Evolutionary conservation across 2,329 filamentous ascomycete genomes (phyloP).

Genomic region (Corynespora cassiicola): DNA sequence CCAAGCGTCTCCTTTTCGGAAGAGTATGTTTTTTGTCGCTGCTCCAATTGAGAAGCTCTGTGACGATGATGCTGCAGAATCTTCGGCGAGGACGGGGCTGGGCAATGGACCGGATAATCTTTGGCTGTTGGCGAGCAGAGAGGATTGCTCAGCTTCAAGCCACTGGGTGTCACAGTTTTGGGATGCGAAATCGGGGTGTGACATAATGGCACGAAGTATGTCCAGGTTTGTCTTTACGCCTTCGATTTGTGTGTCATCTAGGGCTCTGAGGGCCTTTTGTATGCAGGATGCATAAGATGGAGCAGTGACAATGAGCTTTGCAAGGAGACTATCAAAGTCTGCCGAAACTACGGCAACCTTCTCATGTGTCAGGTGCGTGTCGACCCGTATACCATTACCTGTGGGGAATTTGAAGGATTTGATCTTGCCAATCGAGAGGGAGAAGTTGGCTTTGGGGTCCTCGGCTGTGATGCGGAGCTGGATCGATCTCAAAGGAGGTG

Average conservation of each 20-base stretch:
- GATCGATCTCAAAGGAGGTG: slow-evolving; percentile 56
- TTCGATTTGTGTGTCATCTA: slow-evolving; percentile 61
- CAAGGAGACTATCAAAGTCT: slow-evolving; percentile 66
- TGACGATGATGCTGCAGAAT: slow-evolving; percentile 7
- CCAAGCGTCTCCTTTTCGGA: slow-evolving; percentile 67
- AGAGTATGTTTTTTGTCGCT: slow-evolving; percentile 52
- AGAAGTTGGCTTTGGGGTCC: slow-evolving; percentile 59
- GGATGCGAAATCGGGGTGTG: slow-evolving; percentile 56
- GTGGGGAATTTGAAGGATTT: slow-evolving; percentile 60
- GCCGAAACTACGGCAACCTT: slow-evolving; percentile 55
- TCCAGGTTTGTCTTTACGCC: slow-evolving; percentile 66
- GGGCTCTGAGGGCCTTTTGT: slow-evolving; percentile 60
- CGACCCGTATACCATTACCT: slow-evolving; percentile 65
- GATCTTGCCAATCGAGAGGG: slow-evolving; percentile 67
- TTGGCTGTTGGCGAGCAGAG: slow-evolving; percentile 43
- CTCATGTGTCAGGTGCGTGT: slow-evolving; percentile 59
- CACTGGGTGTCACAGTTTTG: slow-evolving; percentile 63
- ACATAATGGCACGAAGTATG: slow-evolving; percentile 61
- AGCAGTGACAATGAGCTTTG: slow-evolving; percentile 65
- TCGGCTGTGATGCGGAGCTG: slow-evolving; percentile 66
- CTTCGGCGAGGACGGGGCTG: not conserved
- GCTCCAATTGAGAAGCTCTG: slow-evolving; percentile 15
- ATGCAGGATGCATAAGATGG: slow-evolving; percentile 60
- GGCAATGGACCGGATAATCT: slow-evolving; percentile 5
- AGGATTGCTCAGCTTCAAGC: slow-evolving; percentile 59